These are phyloP conservation scores for Eustoma russellianum DNA, from an alignment of 257 asterid species.

Conservation along the genomic window DNA sequence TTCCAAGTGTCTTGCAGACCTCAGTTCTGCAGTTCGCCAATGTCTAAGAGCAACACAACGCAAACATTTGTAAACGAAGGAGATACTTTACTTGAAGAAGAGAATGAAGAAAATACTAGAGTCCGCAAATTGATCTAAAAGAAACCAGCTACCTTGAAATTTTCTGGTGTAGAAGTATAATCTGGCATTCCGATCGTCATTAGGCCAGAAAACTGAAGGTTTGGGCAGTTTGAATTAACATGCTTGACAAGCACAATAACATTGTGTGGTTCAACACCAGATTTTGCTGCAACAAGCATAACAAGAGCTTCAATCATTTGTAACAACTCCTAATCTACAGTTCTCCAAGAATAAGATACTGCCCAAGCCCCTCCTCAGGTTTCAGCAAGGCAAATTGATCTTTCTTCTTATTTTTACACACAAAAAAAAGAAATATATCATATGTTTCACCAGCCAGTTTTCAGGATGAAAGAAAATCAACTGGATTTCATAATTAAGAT, in stretches of 20 bases:
- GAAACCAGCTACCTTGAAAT: slow-evolving; percentile 59
- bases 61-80: slow-evolving; percentile 5
- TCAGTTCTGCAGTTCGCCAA: slow-evolving; percentile 71
- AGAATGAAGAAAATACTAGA: not conserved
- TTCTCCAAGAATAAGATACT: not conserved
- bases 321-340: not conserved
- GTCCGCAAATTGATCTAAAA: slow-evolving; percentile 1
- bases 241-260: slow-evolving; percentile 70
- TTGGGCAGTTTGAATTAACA: slow-evolving; percentile 54
- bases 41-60: slow-evolving; percentile 41
- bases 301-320: slow-evolving; percentile 1
- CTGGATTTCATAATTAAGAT: not conserved
- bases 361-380: no score
- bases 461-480: not conserved
- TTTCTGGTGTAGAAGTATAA: slow-evolving; percentile 95
- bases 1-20: slow-evolving; percentile 69
- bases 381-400: no score
- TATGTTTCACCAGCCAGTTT: no score
- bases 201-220: slow-evolving; percentile 81
- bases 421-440: no score
- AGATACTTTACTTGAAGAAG: not conserved
- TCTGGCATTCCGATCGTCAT: slow-evolving; percentile 98
- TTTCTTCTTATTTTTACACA: no score
- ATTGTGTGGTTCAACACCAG: slow-evolving; percentile 67
- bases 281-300: slow-evolving; percentile 57